phyloP scores from a whole-genome alignment of 1,284 basidiomycete genomes.

The Malassezia brasiliensis region DNA sequence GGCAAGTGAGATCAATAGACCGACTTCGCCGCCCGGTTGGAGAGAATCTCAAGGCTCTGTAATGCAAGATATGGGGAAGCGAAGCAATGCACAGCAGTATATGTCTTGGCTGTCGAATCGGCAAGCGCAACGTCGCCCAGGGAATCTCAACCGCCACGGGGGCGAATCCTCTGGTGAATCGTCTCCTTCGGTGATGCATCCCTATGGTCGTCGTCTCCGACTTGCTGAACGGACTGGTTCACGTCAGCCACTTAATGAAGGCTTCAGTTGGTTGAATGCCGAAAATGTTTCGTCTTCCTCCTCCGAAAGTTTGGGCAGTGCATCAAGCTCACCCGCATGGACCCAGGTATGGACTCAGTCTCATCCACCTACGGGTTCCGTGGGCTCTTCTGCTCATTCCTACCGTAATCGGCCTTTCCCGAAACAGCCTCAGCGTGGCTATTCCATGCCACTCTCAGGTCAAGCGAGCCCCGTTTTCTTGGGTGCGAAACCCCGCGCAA shows the following conservation, averaged over 20 bases:
- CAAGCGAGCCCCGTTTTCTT: too few relatives aligned
- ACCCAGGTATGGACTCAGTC: too few relatives aligned
- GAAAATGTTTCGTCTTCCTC: slow-evolving; percentile 6
- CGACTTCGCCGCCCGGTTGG: too few relatives aligned
- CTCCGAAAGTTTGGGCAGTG: slow-evolving; percentile 4
- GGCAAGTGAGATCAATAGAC: too few relatives aligned
- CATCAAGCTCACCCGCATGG: slow-evolving; percentile 1
- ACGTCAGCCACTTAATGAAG: background rate
- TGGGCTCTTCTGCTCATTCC: too few relatives aligned
- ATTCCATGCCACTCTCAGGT: too few relatives aligned
- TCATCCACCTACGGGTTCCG: too few relatives aligned
- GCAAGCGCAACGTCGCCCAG: background rate
- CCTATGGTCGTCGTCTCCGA: background rate
- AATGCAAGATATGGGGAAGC: background rate
- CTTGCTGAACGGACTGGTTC: background rate
- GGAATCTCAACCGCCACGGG: background rate
- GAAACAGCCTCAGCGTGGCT: too few relatives aligned
- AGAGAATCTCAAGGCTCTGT: too few relatives aligned
- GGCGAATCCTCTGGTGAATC: background rate
- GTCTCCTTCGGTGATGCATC: background rate
- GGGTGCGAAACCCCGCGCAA: too few relatives aligned
- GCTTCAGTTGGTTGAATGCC: background rate
- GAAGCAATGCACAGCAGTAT: background rate
- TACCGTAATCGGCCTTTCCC: too few relatives aligned
- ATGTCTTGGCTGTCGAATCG: background rate